Base-by-base conservation (phyloP, 75 land plant species). In the Isoetes taiwanensis region DNA sequence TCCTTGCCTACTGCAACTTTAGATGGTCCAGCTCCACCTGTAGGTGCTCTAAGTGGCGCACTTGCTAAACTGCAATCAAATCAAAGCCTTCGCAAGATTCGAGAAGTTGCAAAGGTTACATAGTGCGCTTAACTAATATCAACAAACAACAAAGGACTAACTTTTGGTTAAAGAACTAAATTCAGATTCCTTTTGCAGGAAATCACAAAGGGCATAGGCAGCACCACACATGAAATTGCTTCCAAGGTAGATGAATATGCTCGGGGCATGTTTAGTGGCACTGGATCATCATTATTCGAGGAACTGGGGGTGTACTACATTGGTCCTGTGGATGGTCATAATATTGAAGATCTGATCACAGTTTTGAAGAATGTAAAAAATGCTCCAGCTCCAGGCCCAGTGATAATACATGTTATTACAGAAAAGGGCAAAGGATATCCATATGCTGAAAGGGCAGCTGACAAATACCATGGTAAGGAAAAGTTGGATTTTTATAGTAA, bases 181-280 rank as follows among this genome's bases (percentile, higher is more conserved):
- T n/a, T n/a, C n/a, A n/a, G n/a, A n/a, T n/a, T n/a, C n/a, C n/a
- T n/a, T n/a, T n/a, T n/a, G n/a, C n/a, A n/a, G n/a, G n/a, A n/a
- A n/a, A 77, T 86, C 28, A 86, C 91, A 10, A 86, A 86, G 63
- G 78, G 72, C 32, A 72, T 86, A 21, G 91, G 91, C 25, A 87
- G 81, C 0, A 66, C 80, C 5, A 80, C 80, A 80, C 91, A 86
- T 61, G 66, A 79, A 60, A 43, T 86, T 30, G 91, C 91, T 40
- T 82, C 87, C 30, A 86, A 86, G 64, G 91, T 86, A 9, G 91
- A 86, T 66, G 91, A 82, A 43, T 86, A 83, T 71, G 91, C 91
- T 55, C 75, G 87, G 41, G 91, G 91, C n/a, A 79, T 86, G 91
- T 82, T 86, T 55, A 82, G 91, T 70, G 90, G 90, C 5, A 76